These are phyloP conservation scores for Lyophyllum decastes DNA, from an alignment of 768 basidiomycete species.

Conservation along the genomic window DNA sequence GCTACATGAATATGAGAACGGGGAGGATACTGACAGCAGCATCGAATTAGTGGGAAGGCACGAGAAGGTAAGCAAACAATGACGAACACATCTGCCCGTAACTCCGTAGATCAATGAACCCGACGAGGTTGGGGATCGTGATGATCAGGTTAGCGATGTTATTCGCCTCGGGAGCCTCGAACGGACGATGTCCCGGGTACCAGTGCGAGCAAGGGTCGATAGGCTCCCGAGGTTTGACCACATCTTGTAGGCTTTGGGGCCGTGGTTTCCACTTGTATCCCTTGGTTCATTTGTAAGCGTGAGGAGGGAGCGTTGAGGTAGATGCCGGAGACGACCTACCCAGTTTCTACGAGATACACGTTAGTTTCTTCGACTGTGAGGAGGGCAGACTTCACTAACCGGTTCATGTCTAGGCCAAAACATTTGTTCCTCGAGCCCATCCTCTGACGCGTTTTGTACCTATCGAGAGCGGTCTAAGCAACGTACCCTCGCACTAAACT, in stretches of 20 bases:
- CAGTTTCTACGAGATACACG: slow-evolving; percentile 50
- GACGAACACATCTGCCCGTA: slow-evolving; percentile 82
- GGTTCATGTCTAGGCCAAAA: slow-evolving; percentile 77
- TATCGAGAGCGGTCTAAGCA: slow-evolving; percentile 20
- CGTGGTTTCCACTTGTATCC: slow-evolving; percentile 70
- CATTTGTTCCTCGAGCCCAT: slow-evolving; percentile 52
- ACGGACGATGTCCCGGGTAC: slow-evolving; percentile 74
- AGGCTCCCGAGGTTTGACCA: slow-evolving; percentile 23
- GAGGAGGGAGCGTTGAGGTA: not conserved
- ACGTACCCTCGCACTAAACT: not conserved
- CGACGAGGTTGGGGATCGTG: slow-evolving; percentile 51
- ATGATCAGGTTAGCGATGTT: slow-evolving; percentile 71
- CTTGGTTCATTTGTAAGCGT: slow-evolving; percentile 31
- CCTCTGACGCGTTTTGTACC: slow-evolving; percentile 73
- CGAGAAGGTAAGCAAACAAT: not conserved
- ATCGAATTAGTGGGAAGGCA: not conserved
- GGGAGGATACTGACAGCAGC: slow-evolving; percentile 70
- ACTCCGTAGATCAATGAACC: slow-evolving; percentile 75
- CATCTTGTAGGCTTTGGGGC: slow-evolving; percentile 18
- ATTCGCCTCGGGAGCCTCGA: slow-evolving; percentile 76
- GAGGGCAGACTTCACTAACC: slow-evolving; percentile 36
- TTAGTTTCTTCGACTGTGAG: not conserved
- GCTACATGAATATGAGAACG: slow-evolving; percentile 74
- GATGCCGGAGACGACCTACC: slow-evolving; percentile 34
- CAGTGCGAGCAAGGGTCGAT: slow-evolving; percentile 70